Base-by-base conservation (phyloP, 306 rosid species). In the Prunus dulcis region DNA sequence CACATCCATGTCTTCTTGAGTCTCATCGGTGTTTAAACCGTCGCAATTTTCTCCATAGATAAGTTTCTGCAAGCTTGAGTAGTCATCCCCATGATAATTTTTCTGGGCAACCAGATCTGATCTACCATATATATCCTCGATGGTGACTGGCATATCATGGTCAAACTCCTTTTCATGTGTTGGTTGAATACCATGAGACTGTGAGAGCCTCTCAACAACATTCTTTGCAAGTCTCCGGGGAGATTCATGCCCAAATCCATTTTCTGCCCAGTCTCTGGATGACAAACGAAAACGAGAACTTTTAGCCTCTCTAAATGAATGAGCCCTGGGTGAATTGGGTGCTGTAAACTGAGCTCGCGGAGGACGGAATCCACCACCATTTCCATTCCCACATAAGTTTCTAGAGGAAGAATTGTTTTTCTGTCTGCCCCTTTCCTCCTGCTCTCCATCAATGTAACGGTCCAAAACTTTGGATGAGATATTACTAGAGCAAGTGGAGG, bases 361-460 rank as follows among this genome's bases (percentile, higher is more conserved):
- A 52, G 99, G 97, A 67, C 84, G 92, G 89, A 79, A 81, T 76
- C 75, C 71, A 62, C 84, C 86, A 84, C 76, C 81, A 71, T 74
- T 79, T 66, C 86, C 89, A 79, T 76, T 84, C 73, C 88, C 86
- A 61, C 67, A 66, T 65, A 74, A 77, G 77, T 76, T 81, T 61
- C 84, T 84, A 66, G 85, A 89, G 41, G 86, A 78, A 71, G 6
- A 80, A 77, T 23, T 80, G 80, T 63, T 85, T 76, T 82, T 78
- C 20, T 82, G 67, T 71, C 77, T 87, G 72, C 76, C 81, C 52
- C 76, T 82, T 78, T 81, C 93, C 74, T 86, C 87, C 72, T 88
- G 98, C 81, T 95, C 99, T 73, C 97, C 97, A 51, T 92, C 99
- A 67, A 95, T 92, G 76, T 83, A 95, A 75, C 97, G 96, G 79